These are phyloP conservation scores for Xerocomus spinulosus DNA, from an alignment of 768 basidiomycete species.

Conservation along the genomic window DNA sequence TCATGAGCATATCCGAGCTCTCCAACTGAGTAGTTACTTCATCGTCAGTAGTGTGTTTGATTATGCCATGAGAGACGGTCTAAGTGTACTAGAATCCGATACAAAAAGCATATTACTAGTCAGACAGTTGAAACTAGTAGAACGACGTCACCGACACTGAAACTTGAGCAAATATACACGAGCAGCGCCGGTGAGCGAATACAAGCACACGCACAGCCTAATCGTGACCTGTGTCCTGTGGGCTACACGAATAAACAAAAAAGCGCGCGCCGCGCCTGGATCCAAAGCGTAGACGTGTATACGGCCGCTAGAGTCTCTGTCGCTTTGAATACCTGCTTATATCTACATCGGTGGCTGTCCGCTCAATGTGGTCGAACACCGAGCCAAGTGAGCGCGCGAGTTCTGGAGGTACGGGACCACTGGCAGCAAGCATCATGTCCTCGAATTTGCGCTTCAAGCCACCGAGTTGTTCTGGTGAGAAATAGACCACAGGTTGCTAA, in stretches of 20 bases:
- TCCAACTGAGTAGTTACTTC: constrained; percentile 22
- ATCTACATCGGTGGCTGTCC: constrained; percentile 26
- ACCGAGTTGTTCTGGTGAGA: constrained; percentile 29
- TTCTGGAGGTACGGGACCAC: constrained; percentile 28
- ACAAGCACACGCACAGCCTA: background rate
- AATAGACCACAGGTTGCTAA: constrained; percentile 26
- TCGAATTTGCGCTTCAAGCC: constrained; percentile 31
- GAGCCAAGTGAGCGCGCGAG: constrained; percentile 31
- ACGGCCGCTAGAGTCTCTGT: constrained; percentile 17
- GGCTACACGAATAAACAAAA: background rate
- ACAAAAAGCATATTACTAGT: constrained; percentile 11
- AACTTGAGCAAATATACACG: background rate
- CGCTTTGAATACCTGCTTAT: constrained; percentile 24
- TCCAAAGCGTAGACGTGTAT: background rate
- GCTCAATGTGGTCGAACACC: constrained; percentile 33
- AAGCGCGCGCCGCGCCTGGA: background rate
- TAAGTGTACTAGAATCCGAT: constrained; percentile 12
- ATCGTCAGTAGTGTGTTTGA: background rate
- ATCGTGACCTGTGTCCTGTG: background rate
- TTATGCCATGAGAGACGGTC: constrained; percentile 7
- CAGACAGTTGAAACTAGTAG: background rate
- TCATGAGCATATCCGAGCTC: constrained; percentile 45
- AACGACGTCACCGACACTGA: constrained; percentile 1
- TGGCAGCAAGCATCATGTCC: constrained; percentile 28
- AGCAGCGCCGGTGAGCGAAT: background rate